phyloP scores from a whole-genome alignment of 352 stramenopile genomes.

The Globisporangium orthogonon region DNA sequence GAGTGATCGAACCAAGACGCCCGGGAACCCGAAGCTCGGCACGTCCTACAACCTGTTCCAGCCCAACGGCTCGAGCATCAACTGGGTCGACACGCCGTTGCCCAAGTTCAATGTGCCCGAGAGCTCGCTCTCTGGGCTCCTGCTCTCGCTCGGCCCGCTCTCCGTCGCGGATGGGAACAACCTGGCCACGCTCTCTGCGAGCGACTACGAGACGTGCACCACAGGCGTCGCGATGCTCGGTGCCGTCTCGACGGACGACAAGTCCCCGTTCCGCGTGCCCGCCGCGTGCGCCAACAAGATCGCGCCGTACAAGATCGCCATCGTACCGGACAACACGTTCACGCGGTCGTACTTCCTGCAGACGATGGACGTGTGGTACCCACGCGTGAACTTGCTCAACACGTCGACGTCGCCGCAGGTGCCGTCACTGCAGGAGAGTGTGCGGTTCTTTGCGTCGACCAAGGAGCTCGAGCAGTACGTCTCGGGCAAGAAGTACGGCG shows the following conservation, averaged over 20 bases:
- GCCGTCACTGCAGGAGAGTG: conserved; percentile 34
- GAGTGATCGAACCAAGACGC: conserved; percentile 20
- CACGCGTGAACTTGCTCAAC: conserved; percentile 14
- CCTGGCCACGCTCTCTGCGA: conserved; percentile 18
- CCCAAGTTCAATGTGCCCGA: conserved; percentile 45
- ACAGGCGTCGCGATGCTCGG: conserved; percentile 24
- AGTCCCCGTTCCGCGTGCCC: conserved; percentile 27
- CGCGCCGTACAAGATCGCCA: conserved; percentile 51
- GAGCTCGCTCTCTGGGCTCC: conserved; percentile 46
- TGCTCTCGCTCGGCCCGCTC: conserved; percentile 39
- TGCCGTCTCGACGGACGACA: conserved; percentile 24
- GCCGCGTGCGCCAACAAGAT: conserved; percentile 30
- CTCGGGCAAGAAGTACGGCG: conserved; percentile 27
- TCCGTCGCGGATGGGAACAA: conserved; percentile 8
- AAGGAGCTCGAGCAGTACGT: conserved; percentile 27
- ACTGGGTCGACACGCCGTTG: conserved; percentile 24
- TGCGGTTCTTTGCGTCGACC: conserved; percentile 26
- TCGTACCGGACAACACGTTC: conserved; percentile 42
- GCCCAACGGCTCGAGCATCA: conserved; percentile 11
- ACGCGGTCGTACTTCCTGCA: conserved; percentile 50
- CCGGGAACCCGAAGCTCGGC: not conserved
- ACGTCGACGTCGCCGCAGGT: conserved; percentile 4
- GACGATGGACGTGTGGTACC: conserved; percentile 49
- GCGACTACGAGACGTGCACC: conserved; percentile 20
- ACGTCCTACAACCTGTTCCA: conserved; percentile 47